Percentiles rank a stretch among this genome's conserved stretches.
These are phyloP conservation scores for Skeletonema marinoi DNA, from an alignment of 108 stramenopile genomes.

Conservation along the genomic window DNA sequence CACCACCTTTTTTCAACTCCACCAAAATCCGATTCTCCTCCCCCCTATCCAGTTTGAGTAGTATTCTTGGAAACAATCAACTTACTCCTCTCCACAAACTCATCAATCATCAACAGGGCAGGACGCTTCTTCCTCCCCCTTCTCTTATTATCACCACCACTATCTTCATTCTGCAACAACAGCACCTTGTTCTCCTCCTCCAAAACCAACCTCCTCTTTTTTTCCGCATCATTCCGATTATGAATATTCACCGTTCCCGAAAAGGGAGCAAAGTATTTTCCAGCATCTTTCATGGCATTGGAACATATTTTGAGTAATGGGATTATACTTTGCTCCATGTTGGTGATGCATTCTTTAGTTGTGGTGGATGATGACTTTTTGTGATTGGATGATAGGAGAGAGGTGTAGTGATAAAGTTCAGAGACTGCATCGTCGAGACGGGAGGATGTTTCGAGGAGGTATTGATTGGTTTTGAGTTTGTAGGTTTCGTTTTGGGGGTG, in stretches of 20 bases:
- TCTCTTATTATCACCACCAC: background rate
- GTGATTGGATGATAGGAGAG: background rate
- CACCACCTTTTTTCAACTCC: background rate
- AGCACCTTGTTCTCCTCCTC: no score
- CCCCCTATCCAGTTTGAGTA: background rate
- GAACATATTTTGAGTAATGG: background rate
- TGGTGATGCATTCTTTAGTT: background rate
- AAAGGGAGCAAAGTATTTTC: constrained; percentile 6
- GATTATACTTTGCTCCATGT: background rate
- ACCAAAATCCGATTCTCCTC: constrained; percentile 4
- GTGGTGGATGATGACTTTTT: background rate
- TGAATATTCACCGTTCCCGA: background rate
- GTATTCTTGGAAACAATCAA: background rate
- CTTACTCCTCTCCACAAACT: background rate
- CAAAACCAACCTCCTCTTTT: background rate
- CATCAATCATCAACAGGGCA: constrained; percentile 4
- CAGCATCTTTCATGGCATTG: background rate
- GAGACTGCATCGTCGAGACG: constrained; percentile 1
- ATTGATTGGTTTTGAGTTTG: constrained; percentile 10
- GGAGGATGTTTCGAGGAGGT: background rate
- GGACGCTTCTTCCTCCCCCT: background rate
- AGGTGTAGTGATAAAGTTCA: background rate
- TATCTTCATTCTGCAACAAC: background rate
- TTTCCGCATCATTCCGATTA: background rate
- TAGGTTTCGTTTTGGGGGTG: background rate